Base-by-base conservation (phyloP, 2,329 filamentous ascomycete species). In the Curvularia verruculosa region DNA sequence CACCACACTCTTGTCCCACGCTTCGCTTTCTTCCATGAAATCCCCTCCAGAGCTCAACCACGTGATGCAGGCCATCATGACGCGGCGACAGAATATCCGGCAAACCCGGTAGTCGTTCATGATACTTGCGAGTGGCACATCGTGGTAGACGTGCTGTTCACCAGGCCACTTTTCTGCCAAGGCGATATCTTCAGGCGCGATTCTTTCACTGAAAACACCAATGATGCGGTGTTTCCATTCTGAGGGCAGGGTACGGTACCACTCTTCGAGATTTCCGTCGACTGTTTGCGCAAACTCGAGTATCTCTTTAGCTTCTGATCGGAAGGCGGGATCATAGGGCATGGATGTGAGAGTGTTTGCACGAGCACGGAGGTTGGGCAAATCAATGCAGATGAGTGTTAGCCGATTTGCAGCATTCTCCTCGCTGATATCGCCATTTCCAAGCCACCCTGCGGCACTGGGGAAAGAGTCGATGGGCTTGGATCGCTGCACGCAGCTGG, bases 71-170 rank as follows among this genome's bases (percentile, higher is more conserved):
- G 68, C 70, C 50, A 78, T 66, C 41, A 78, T 75, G 40, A 78
- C 74, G 10, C 72, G 60, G 34, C 75, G 68, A 49, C 75, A 78
- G 62, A 77, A 78, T 44, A 78, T 76, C 2, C 77, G 70, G 39
- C 72, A 75, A 8, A 78, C 70, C 8, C 77, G 70, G 58, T 79
- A 77, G 51, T 79, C 76, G 49, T 79, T 78, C 50, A 75, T 67
- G 55, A 78, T 74, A 46, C 72, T 76, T 1, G 76, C 75, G 9
- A 77, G 66, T 19, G 68, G 68, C 2, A 78, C 67, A 48, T 78
- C 77, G 15, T 74, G 68, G 56, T 78, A 79, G 1, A 72, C 68
- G 49, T 78, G 75, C 47, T 77, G 70, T 26, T 77, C 75, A 8
- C 77, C 77, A 2, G 68, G 65, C 76, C 77, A 79, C 18, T 71